Base-by-base conservation (phyloP, 768 basidiomycete species). In the Leccinum subgranulosum region DNA sequence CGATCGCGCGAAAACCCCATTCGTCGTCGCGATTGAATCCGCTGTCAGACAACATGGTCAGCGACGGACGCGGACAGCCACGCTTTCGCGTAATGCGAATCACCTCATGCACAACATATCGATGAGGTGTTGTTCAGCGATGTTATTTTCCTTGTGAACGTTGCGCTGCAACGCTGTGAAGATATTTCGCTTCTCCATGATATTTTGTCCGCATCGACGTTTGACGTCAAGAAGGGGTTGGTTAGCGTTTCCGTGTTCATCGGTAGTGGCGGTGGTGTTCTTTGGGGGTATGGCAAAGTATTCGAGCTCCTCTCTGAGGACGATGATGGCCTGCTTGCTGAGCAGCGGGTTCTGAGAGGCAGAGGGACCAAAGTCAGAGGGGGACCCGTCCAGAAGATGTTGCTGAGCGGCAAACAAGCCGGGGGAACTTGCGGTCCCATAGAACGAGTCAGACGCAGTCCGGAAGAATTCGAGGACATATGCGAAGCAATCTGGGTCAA, bases 41-140 rank as follows among this genome's bases (percentile, higher is more conserved):
- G 75, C 97, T 63, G 57, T 23, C 50, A 33, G 21, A 50, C 41
- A 23, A 50, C 48, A 21, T 49, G 28, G 41, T 67, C 63, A 69
- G 56, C 8, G 28, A 58, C 47, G 23, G 27, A 17, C 14, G 50
- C 10, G 49, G 39, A 54, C 31, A 45, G 43, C 41, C 25, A 57
- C 59, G 55, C 54, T 21, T 19, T 39, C 48, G 14, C 45, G 17
- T 25, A 45, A 58, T 49, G 41, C 48, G 12, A 48, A 47, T 76
- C 70, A 96, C 96, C 94, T 97, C 93, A 98, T 97, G 77, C 96
- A 98, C 60, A 99, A 80, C 97, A 99, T 99, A 76, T 98, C 97
- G 74, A 99, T 99, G 66, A 99, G 78, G 77, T 99, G 97, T 75
- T 98, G 96, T 75, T 99, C 97, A 17, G 97, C 97, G 54, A 97